Evolutionary conservation across 306 rosid genomes (phyloP).

Genomic region (Dalbergia oliveri): DNA sequence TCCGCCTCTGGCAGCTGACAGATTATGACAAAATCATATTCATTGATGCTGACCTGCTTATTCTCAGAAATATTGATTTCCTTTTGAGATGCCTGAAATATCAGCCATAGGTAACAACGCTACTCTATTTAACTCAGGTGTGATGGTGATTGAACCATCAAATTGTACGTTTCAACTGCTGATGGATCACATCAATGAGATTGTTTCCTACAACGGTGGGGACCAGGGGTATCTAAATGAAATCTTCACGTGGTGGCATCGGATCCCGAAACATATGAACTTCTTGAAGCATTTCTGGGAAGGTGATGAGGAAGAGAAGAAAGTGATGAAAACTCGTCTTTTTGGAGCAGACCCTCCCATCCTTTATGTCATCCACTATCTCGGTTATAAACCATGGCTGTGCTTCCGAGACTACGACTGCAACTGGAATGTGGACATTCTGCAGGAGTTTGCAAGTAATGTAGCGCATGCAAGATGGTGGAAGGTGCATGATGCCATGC

Average conservation of each 20-base stretch:
- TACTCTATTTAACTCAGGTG: slow-evolving; percentile 84
- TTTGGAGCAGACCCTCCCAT: slow-evolving; percentile 81
- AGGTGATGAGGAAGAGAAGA: slow-evolving; percentile 77
- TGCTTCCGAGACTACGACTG: slow-evolving; percentile 95
- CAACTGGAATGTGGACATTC: slow-evolving; percentile 83
- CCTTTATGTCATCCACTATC: slow-evolving; percentile 86
- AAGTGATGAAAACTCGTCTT: slow-evolving; percentile 70
- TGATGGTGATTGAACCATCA: slow-evolving; percentile 89
- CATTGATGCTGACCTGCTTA: slow-evolving; percentile 85
- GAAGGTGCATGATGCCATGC: slow-evolving; percentile 91
- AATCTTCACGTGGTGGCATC: slow-evolving; percentile 93
- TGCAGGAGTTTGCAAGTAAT: slow-evolving; percentile 82
- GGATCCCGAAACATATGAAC: slow-evolving; percentile 89
- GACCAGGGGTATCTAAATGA: slow-evolving; percentile 92
- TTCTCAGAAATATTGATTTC: slow-evolving; percentile 84
- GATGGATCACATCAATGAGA: slow-evolving; percentile 85
- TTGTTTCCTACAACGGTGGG: slow-evolving; percentile 87
- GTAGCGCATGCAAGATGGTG: slow-evolving; percentile 89
- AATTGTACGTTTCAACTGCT: slow-evolving; percentile 83
- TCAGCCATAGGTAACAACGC: slow-evolving; percentile 89
- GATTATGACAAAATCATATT: slow-evolving; percentile 90
- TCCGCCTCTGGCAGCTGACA: slow-evolving; percentile 93
- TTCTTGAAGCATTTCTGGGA: slow-evolving; percentile 95
- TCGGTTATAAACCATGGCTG: slow-evolving; percentile 85
- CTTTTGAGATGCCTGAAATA: slow-evolving; percentile 86